Base-by-base conservation (phyloP, 495 filamentous ascomycete genomes). In the Mytilinidion resinicola region DNA sequence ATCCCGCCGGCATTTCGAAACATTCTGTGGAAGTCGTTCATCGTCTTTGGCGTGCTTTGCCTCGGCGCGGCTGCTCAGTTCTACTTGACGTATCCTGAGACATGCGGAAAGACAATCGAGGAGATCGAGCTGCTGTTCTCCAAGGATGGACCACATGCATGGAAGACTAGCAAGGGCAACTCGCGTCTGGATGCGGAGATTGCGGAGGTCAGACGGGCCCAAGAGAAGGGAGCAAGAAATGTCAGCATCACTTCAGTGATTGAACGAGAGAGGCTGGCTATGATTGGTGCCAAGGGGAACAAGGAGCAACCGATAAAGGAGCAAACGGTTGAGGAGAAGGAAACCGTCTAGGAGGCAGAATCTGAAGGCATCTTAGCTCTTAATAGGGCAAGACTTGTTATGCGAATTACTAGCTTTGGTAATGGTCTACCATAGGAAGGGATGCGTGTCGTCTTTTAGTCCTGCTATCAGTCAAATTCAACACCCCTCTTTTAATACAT, bases 21-120 rank as follows among this genome's bases (percentile, higher is more conserved):
- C 69, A 89, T 89, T 62, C 76, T 77, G 39, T 90, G 85, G 78
- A 85, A 83, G 69, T 76, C 80, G 0, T 89, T 88, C 57, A 85
- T 89, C 61, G 83, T 91, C 59, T 90, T 90, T 54, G 87, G 87
- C 1, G 77, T 84, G 0, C 79, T 90, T 17, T 89, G 85, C 61
- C 67, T 83, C 0, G 77, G 70, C 3, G 85, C 84, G 53, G 79
- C 82, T 0, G 72, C 80, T 34, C 84, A 88, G 60, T 80, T 85
- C 35, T 89, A 75, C 69, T 71, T 89, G 53, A 79, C 80, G 4
- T 90, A 86, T 59, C 86, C 86, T 0, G 87, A 91, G 72, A 90
- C 86, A 0, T 80, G 78, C 17, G 77, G 81, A 17, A 84, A 86
- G 70, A 82, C 82, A 0, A 78, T 90, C 11, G 87, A 91, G 69